Base-by-base conservation (phyloP, 2,329 filamentous ascomycete species). In the Rutstroemia sp. region DNA sequence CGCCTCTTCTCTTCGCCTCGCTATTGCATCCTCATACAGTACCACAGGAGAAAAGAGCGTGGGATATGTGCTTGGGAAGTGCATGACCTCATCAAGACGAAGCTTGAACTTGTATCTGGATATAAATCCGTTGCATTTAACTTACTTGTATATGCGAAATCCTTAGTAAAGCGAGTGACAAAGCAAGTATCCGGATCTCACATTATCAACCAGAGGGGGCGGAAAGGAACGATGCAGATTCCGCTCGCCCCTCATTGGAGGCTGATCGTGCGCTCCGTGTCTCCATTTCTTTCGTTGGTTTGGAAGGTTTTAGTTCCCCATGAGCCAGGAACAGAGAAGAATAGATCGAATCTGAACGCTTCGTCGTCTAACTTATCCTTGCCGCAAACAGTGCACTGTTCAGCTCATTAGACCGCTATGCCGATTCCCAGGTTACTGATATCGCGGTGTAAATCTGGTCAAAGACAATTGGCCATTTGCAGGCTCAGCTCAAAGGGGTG, bases 221-320 rank as follows among this genome's bases (percentile, higher is more conserved):
- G 46, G 46, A 10, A 50, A 50, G 53, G 53, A 42, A 45, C 34
- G 19, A n/a, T 55, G 39, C 53, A 55, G 38, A 25, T 55, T 44
- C 53, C 46, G 53, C 38, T 21, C n/a, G 14, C 30, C 10, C 45
- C 16, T 50, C 14, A 55, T 55, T 50, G 53, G 53, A 27, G 53
- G 45, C 16, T 27, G 16, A 48, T 25, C 51, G 10, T n/a, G 8
- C 37, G 14, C 42, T 54, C 42, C 44, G 44, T 34, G 21, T 47
- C 45, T 47, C 41, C 19, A 30, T 47, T 25, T 27, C 42, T 47
- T 38, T 27, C 51, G 3, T 17, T 21, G 23, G 23, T n/a, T 51
- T 41, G 25, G 37, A 21, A 25, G 19, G 19, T 30, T 48, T 16
- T 37, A 9, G 37, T 47, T 39, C 52, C 44, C 45, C 38, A 54